A percentile compares a stretch with the other conserved stretches of the same genome.
phyloP scores from a whole-genome alignment of 371 early-diverging fungal species.

The Polyrhizophydium stewartii region DNA sequence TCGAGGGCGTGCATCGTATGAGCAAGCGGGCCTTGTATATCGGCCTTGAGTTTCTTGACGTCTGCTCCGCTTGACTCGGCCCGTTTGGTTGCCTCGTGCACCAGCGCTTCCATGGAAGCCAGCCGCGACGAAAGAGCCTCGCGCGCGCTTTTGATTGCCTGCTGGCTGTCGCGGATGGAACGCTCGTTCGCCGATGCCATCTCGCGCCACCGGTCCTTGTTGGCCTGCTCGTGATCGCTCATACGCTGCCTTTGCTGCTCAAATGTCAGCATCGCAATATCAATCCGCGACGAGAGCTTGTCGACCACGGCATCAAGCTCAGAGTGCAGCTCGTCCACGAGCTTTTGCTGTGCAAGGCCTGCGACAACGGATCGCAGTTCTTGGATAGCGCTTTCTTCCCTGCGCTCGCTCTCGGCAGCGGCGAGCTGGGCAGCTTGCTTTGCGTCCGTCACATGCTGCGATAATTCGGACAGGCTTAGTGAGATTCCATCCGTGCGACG shows the following conservation, averaged over 20 bases:
- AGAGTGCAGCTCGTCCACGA: background rate
- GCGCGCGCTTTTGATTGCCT: background rate
- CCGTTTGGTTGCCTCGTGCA: background rate
- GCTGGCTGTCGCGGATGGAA: background rate
- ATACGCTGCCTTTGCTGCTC: background rate
- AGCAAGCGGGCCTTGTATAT: background rate
- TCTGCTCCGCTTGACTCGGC: background rate
- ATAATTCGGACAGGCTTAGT: too few species aligned
- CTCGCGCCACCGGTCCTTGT: background rate
- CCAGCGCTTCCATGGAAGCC: background rate
- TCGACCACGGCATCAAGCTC: background rate
- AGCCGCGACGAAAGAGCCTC: background rate
- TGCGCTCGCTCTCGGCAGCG: background rate
- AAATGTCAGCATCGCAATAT: background rate
- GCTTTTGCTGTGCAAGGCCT: too few species aligned
- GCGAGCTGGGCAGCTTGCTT: too few species aligned
- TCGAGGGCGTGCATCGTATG: too few species aligned
- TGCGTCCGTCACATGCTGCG: too few species aligned
- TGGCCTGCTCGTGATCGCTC: background rate
- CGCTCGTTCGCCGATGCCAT: background rate
- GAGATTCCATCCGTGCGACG: too few species aligned
- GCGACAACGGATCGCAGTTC: too few species aligned
- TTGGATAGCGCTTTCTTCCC: too few species aligned
- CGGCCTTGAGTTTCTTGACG: background rate
- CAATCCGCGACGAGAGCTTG: background rate